These are phyloP conservation scores for Paecilomyces dactylethromorphus DNA, from an alignment of 2,329 filamentous ascomycete genomes.

Conservation along the genomic window DNA sequence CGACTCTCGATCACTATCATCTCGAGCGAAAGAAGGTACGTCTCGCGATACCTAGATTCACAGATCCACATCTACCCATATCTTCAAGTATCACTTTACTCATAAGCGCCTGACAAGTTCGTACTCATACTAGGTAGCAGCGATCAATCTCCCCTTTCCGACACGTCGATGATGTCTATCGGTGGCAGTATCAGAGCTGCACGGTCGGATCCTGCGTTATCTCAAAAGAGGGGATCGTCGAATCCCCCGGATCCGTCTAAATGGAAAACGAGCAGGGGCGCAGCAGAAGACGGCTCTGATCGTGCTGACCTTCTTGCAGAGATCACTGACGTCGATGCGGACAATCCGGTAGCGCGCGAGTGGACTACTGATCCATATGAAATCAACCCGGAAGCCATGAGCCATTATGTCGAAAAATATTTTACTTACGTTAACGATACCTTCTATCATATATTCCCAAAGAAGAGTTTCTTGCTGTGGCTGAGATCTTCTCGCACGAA, in stretches of 20 bases:
- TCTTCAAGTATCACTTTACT: not conserved
- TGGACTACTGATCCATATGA: conserved; percentile 51
- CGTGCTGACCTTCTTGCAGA: conserved; percentile 26
- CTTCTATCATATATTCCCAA: conserved; percentile 52
- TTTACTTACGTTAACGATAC: conserved; percentile 52
- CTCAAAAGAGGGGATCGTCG: not conserved
- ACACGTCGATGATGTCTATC: not conserved
- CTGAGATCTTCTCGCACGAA: conserved; percentile 43
- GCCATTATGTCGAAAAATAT: conserved; percentile 50
- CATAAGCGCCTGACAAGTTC: conserved; percentile 16
- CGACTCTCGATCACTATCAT: conserved; percentile 10
- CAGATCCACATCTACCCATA: conserved; percentile 2
- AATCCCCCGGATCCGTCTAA: not conserved
- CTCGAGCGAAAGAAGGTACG: conserved; percentile 15
- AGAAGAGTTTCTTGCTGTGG: conserved; percentile 49
- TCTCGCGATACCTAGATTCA: conserved; percentile 6
- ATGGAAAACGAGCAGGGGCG: not conserved
- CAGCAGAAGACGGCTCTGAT: conserved; percentile 6
- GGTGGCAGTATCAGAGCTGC: not conserved
- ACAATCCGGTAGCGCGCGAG: conserved; percentile 27
- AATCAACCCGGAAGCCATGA: conserved; percentile 42
- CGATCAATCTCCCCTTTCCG: not conserved
- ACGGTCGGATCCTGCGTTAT: not conserved
- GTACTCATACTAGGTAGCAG: not conserved
- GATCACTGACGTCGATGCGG: conserved; percentile 18